These are phyloP conservation scores for Cystoderma amianthinum DNA, from an alignment of 768 basidiomycete genomes.

Conservation along the genomic window DNA sequence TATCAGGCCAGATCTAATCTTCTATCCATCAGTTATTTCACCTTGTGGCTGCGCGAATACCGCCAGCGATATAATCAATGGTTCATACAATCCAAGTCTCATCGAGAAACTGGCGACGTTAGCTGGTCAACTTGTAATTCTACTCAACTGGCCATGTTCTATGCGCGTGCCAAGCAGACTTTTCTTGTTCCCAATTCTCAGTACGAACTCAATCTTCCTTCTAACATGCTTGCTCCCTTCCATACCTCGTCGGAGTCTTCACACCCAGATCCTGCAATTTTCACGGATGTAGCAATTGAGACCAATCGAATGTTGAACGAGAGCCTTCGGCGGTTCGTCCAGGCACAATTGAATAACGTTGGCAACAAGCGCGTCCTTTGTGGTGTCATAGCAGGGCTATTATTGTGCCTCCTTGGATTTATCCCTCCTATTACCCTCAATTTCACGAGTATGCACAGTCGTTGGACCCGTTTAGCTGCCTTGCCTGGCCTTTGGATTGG, in stretches of 20 bases:
- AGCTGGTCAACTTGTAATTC: slow-evolving; percentile 38
- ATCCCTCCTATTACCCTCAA: slow-evolving; percentile 41
- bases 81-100: slow-evolving; percentile 27
- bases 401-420: slow-evolving; percentile 39
- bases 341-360: slow-evolving; percentile 64
- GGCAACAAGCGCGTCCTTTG: slow-evolving; percentile 66
- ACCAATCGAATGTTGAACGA: slow-evolving; percentile 53
- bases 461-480: slow-evolving; percentile 53
- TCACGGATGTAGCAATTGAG: slow-evolving; percentile 52
- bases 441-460: slow-evolving; percentile 36
- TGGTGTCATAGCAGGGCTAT: slow-evolving; percentile 57
- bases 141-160: slow-evolving; percentile 63
- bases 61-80: slow-evolving; percentile 40
- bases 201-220: slow-evolving; percentile 68
- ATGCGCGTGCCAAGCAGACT: slow-evolving; percentile 72
- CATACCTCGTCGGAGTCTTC: slow-evolving; percentile 33
- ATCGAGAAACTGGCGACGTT: slow-evolving; percentile 19
- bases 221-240: slow-evolving; percentile 57
- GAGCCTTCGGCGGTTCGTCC: slow-evolving; percentile 60
- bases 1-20: slow-evolving; percentile 6
- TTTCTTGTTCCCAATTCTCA: slow-evolving; percentile 68
- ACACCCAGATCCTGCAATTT: slow-evolving; percentile 63
- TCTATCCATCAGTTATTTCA: slow-evolving; percentile 50
- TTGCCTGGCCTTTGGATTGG: slow-evolving; percentile 71
- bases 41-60: slow-evolving; percentile 79